Base-by-base conservation (phyloP, 1,139 yeast genomes). In the Yamadazyma membranifaciens region DNA sequence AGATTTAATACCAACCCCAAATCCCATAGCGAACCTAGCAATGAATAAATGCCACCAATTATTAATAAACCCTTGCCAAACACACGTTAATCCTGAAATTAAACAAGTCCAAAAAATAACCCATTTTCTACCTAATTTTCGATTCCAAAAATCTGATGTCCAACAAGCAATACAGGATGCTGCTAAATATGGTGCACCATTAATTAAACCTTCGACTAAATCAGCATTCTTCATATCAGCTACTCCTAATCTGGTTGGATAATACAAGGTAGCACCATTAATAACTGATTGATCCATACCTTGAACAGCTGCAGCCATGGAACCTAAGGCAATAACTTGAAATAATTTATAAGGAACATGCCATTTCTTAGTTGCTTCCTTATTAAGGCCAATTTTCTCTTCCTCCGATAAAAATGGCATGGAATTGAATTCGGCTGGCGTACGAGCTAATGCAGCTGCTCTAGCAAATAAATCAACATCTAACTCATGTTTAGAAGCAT, bases 241-340 rank as follows among this genome's bases (percentile, higher is more conserved):
- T 38, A 83, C 73, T 1, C 81, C 83, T 58, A 85, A 72, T 3
- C 60, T 61, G 1, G 53, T 52, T 4, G 91, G 86, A 60, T 81
- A 87, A 56, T 80, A 83, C 34, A 87, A 63, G 43, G 83, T 78
- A 7, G 96, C 96, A 49, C 96, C 96, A 55, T 87, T 86, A 44
- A 85, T 78, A 15, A 87, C 95, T 3, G 94, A 75, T 60, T 88
- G 95, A 60, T 88, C 96, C 88, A 87, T 87, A 55, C 96, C 96
- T 61, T 87, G 95, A 30, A 88, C 91, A 7, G 91, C 87, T 14
- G 96, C 96, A 39, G 94, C 88, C 81, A 87, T 78, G 4, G 95
- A 85, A 33, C 91, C 84, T 59, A 87, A 76, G 13, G 86, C 75
- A 43, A 85, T 78, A 40, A 87, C 81, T 50, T 73, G 78, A 49